These are phyloP conservation scores for Pichia sporocuriosa DNA, from an alignment of 805 yeast genomes.

Conservation along the genomic window DNA sequence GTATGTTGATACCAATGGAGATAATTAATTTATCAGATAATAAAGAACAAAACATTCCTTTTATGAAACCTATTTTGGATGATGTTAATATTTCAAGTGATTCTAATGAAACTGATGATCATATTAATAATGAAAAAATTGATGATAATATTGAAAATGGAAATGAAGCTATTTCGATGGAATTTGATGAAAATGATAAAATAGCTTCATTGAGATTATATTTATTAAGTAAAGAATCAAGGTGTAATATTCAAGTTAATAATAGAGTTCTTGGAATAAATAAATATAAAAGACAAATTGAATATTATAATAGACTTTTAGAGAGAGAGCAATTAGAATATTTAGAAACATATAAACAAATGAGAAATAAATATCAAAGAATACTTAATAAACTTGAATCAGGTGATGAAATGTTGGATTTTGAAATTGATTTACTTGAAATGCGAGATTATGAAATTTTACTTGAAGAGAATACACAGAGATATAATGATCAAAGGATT, in stretches of 20 bases:
- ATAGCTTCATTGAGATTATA: constrained; percentile 17
- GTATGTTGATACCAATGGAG: constrained; percentile 25
- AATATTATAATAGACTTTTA: constrained; percentile 7
- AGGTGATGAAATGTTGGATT: constrained; percentile 10
- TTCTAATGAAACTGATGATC: background rate
- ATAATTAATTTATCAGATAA: constrained; percentile 9
- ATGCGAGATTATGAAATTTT: constrained; percentile 28
- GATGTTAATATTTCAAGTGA: background rate
- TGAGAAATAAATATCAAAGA: constrained; percentile 9
- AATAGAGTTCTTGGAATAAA: background rate
- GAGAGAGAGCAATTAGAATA: constrained; percentile 3
- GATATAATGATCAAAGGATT: constrained; percentile 23
- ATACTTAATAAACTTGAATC: constrained; percentile 10
- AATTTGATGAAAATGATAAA: constrained; percentile 9
- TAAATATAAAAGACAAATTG: constrained; percentile 4
- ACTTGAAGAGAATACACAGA: constrained; percentile 21
- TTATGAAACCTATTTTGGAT: constrained; percentile 8
- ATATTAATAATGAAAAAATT: background rate
- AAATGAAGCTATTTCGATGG: background rate
- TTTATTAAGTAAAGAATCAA: constrained; percentile 14
- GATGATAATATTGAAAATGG: no score
- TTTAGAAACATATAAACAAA: constrained; percentile 6
- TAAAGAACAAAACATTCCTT: background rate
- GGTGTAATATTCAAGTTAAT: background rate
- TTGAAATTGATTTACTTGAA: constrained; percentile 29